Evolutionary conservation across 306 rosid species (phyloP), one percentile per base, ranked within the genome.

Genomic region (barrel medic (Medicago truncatula)): DNA sequence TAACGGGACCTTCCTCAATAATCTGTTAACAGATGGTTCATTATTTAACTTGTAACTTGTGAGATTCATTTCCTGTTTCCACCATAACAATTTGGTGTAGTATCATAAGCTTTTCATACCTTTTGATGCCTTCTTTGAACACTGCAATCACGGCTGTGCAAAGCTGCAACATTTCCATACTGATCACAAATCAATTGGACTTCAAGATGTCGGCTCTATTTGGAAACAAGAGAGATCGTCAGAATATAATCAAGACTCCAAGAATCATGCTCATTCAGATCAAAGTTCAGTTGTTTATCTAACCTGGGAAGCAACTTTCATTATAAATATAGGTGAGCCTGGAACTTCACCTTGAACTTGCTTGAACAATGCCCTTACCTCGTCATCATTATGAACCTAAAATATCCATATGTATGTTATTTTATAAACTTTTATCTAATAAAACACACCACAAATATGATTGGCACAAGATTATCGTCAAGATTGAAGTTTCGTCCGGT

Each of bases 281-380:
- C 70, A 77, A 76, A 80, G 84, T 16, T 74, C 28, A 63, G 81
- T 20, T 76, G 68, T 57, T 63, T 60, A 77, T 82, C 98, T 84
- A 80, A 96, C 99, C 99, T 96, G 99, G 74, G 99, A 83, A 66
- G 99, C 98, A 41, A 96, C 86, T 85, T 96, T 96, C 99, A 96
- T 96, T 84, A 96, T 96, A 80, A 96, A 96, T 88, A 96, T 89
- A 68, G 99, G 99, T 9, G 99, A 96, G 65, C 99, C 99, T 0
- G 99, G 99, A 79, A 96, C 99, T 85, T 96, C 99, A 83, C 99
- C 99, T 86, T 96, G 99, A 78, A 96, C 99, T 96, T 96, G 99
- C 88, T 96, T 96, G 89, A 96, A 96, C 83, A 96, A 82, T 64
- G 97, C 99, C 85, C 96, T 90, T 58, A 96, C 98, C 70, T 96